phyloP scores from a whole-genome alignment of 2,329 filamentous ascomycete species.

The Aspergillus novofumigatus region DNA sequence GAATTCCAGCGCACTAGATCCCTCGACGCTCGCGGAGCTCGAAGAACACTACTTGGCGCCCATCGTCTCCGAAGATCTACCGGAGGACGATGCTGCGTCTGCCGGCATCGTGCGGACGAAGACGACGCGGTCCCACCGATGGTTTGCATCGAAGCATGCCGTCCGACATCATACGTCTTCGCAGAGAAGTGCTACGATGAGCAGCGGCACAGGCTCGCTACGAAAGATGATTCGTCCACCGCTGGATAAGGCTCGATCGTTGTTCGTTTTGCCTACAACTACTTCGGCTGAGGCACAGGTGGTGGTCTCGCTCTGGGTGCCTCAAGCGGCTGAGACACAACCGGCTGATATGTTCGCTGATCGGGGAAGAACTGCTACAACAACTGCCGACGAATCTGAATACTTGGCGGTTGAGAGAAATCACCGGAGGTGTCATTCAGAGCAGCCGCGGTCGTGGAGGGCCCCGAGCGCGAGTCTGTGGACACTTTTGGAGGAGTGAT shows the following conservation, averaged over 20 bases:
- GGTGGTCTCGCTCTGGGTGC: conserved; percentile 21
- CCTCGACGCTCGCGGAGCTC: neutral
- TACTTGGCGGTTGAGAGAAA: conserved; percentile 19
- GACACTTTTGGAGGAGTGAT: conserved; percentile 31
- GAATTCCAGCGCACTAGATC: neutral
- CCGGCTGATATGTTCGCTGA: conserved; percentile 6
- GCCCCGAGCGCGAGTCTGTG: conserved; percentile 33
- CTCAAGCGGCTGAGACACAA: conserved; percentile 3
- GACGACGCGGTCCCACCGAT: conserved; percentile 14
- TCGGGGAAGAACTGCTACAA: neutral
- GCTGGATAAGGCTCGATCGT: conserved; percentile 28
- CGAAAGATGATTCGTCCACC: conserved; percentile 29
- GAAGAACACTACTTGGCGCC: conserved; percentile 13
- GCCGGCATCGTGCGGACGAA: conserved; percentile 30
- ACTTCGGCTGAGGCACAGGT: conserved; percentile 13
- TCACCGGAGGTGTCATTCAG: conserved; percentile 36
- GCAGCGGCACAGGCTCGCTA: conserved; percentile 12
- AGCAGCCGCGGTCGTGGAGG: conserved; percentile 35
- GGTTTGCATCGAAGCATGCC: neutral
- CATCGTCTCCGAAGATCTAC: conserved; percentile 19
- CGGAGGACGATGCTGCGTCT: conserved; percentile 29
- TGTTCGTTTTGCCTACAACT: conserved; percentile 26
- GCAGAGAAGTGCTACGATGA: neutral
- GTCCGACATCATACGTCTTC: neutral
- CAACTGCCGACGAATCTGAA: neutral